Evolutionary conservation across 352 stramenopile species (phyloP).

Genomic region (Phytopythium cucurbitacearum): DNA sequence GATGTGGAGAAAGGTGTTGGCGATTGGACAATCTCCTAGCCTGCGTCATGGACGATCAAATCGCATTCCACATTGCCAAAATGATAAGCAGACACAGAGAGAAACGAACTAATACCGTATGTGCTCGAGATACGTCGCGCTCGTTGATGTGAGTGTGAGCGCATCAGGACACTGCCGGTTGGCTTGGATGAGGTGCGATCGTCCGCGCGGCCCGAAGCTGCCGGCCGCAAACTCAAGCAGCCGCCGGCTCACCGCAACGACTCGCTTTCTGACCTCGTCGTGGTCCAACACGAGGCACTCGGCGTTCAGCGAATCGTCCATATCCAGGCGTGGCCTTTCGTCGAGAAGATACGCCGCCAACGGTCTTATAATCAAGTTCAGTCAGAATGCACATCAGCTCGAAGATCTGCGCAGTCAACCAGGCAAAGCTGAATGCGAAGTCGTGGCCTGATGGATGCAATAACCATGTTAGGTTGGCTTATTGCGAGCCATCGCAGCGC

Average conservation of each 20-base stretch:
- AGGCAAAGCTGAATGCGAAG: no score
- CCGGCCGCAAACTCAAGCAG: slow-evolving; percentile 22
- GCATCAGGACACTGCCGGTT: slow-evolving; percentile 42
- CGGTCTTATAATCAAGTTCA: no score
- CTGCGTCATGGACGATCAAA: slow-evolving; percentile 2
- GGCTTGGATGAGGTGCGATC: slow-evolving; percentile 38
- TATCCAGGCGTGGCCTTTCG: no score
- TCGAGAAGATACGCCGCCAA: no score
- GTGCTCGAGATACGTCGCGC: slow-evolving; percentile 31
- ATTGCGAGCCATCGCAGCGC: no score
- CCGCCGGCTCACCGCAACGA: slow-evolving; percentile 19
- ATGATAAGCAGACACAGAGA: no score
- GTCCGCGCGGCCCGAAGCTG: slow-evolving; percentile 42
- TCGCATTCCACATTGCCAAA: neutral
- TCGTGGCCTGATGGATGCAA: no score
- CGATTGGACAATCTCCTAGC: slow-evolving; percentile 38
- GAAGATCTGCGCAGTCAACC: no score
- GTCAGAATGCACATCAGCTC: no score
- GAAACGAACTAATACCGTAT: slow-evolving; percentile 19
- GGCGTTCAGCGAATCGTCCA: no score
- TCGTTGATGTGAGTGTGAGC: slow-evolving; percentile 37
- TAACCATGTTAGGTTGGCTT: no score
- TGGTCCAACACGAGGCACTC: no score
- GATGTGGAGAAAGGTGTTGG: slow-evolving; percentile 56
- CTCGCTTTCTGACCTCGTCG: slow-evolving; percentile 25